Conservation (phyloP, 1,284 basidiomycete species). For the Sphaerobolus stellatus region DNA sequence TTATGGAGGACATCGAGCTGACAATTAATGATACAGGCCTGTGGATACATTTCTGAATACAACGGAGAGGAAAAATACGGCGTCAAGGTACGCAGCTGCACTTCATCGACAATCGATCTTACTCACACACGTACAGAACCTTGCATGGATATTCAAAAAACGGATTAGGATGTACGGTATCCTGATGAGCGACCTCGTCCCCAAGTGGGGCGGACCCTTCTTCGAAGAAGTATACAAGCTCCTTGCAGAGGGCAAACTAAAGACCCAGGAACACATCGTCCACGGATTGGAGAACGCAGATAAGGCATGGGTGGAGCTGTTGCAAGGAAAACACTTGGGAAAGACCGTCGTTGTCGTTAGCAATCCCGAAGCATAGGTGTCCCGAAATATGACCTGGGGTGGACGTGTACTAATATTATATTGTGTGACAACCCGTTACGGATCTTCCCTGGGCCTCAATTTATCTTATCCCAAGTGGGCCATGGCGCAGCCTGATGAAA, state of each 20-base stretch:
- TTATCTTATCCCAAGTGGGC: too few relatives aligned
- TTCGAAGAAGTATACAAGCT: background rate
- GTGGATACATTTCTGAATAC: constrained; percentile 5
- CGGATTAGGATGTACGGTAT: background rate
- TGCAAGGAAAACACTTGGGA: background rate
- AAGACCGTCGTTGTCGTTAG: constrained; percentile 3
- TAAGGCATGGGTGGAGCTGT: background rate
- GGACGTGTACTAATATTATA: too few relatives aligned
- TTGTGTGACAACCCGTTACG: too few relatives aligned
- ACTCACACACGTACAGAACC: background rate
- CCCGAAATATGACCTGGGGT: too few relatives aligned
- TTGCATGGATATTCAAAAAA: background rate
- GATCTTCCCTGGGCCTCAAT: too few relatives aligned
- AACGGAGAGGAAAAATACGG: constrained; percentile 1
- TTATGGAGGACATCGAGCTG: background rate
- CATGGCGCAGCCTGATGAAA: too few relatives aligned
- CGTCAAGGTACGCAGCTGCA: background rate
- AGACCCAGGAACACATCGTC: constrained; percentile 1
- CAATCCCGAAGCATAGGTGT: too few relatives aligned
- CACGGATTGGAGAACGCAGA: background rate
- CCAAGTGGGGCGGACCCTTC: background rate
- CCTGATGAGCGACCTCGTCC: background rate
- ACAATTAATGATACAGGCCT: background rate
- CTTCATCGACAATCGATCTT: background rate
- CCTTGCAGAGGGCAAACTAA: background rate